A percentile compares a stretch with the other conserved stretches of the same genome.
These are phyloP conservation scores for Boletus tomentosulus DNA, from an alignment of 768 basidiomycete species.

Conservation along the genomic window DNA sequence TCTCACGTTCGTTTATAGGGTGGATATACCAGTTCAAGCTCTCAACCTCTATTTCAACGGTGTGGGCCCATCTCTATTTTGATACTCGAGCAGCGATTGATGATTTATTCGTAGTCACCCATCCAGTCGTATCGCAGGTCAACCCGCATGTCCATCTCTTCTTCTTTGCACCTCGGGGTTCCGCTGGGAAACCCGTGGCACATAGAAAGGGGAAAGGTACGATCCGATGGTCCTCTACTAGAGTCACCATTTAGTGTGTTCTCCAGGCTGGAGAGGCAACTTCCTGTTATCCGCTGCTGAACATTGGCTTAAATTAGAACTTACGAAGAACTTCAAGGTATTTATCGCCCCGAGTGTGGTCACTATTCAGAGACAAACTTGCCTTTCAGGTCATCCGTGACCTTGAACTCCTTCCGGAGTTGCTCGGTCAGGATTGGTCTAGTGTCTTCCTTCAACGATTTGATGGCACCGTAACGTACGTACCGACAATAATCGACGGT, in stretches of 20 bases:
- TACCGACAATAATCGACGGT: conserved; percentile 14
- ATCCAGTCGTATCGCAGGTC: conserved; percentile 91
- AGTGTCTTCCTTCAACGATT: conserved; percentile 94
- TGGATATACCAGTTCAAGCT: conserved; percentile 91
- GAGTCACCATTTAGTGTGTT: neutral
- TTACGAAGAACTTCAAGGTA: conserved; percentile 94
- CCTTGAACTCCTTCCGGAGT: conserved; percentile 88
- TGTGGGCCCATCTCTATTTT: too few species aligned
- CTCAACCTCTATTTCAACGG: conserved; percentile 89
- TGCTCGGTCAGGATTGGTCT: conserved; percentile 94
- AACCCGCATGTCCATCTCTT: conserved; percentile 91
- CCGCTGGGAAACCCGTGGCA: conserved; percentile 88
- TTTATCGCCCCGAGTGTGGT: neutral
- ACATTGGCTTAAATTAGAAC: conserved; percentile 91
- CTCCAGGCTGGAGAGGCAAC: conserved; percentile 87
- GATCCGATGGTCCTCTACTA: neutral
- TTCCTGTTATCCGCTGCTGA: conserved; percentile 89
- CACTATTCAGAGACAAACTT: neutral
- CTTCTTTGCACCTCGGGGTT: conserved; percentile 89
- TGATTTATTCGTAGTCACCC: conserved; percentile 54
- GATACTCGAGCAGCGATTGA: conserved; percentile 3
- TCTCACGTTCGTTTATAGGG: conserved; percentile 40
- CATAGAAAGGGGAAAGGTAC: conserved; percentile 89
- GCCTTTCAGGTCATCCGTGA: conserved; percentile 79
- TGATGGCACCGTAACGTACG: conserved; percentile 83